A percentile compares a stretch with the other conserved stretches of the same genome.
Conservation (phyloP, 768 basidiomycete species). For the Tulasnella sp. region DNA sequence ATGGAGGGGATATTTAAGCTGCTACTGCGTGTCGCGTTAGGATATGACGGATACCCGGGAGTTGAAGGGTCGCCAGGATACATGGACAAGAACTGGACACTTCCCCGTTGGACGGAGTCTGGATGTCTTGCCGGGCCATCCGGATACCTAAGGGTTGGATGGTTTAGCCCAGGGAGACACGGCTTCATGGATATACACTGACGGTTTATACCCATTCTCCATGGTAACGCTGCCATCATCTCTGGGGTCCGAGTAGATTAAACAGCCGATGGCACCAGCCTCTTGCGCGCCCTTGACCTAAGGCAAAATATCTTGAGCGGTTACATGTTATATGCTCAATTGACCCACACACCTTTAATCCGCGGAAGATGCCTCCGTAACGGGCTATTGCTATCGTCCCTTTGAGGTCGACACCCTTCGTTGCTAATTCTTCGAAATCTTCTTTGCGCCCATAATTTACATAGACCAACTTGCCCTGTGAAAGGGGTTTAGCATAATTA, state of each 20-base stretch:
- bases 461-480: conserved; percentile 49
- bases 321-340: not conserved
- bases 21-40: conserved; percentile 51
- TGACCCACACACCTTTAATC: conserved; percentile 51
- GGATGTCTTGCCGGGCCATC: conserved; percentile 81
- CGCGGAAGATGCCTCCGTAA: conserved; percentile 50
- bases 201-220: conserved; percentile 60
- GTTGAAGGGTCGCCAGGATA: conserved; percentile 69
- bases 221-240: conserved; percentile 72
- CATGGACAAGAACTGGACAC: conserved; percentile 53
- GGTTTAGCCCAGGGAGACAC: not conserved
- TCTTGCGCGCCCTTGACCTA: conserved; percentile 77
- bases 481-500: conserved; percentile 16
- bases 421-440: conserved; percentile 56
- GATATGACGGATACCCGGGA: conserved; percentile 77
- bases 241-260: conserved; percentile 78
- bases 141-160: conserved; percentile 41
- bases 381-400: conserved; percentile 69
- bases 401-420: conserved; percentile 53
- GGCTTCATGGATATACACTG: conserved; percentile 15
- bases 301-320: not conserved
- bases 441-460: conserved; percentile 69
- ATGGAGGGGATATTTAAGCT: conserved; percentile 56
- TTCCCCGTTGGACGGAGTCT: conserved; percentile 72
- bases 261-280: conserved; percentile 52